These are phyloP conservation scores for Bryum argenteum DNA, from an alignment of 225 moss, liverwort and hornwort genomes.

Conservation along the genomic window DNA sequence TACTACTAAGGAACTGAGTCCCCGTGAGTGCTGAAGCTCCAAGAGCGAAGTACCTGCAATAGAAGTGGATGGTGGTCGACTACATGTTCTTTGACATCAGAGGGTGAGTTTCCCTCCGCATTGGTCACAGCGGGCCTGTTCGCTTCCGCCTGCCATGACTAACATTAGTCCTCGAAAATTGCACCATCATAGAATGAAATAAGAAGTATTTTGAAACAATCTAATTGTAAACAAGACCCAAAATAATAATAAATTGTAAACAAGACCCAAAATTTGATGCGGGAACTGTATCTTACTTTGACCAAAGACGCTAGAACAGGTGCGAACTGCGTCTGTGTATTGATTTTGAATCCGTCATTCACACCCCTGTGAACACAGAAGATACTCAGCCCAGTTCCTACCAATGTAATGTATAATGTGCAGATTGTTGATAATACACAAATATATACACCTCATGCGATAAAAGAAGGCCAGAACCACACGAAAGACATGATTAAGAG, in stretches of 20 bases:
- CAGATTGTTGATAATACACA: constrained; percentile 13
- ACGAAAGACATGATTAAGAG: neutral
- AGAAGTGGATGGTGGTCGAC: constrained; percentile 77
- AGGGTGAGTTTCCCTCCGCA: constrained; percentile 33
- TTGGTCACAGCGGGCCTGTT: constrained; percentile 48
- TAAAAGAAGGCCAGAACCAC: neutral
- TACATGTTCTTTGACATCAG: constrained; percentile 40
- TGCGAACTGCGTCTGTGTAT: constrained; percentile 87
- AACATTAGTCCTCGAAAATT: constrained; percentile 12
- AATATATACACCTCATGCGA: constrained; percentile 1
- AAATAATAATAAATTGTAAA: neutral
- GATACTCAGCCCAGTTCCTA: constrained; percentile 29
- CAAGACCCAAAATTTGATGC: constrained; percentile 9
- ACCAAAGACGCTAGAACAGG: constrained; percentile 90
- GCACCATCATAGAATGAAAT: neutral
- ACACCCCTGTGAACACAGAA: constrained; percentile 55
- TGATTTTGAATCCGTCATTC: constrained; percentile 86
- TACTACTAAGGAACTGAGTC: constrained; percentile 9
- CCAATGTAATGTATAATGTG: constrained; percentile 9
- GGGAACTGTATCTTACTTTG: constrained; percentile 60
- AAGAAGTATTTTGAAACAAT: neutral
- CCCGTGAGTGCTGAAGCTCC: constrained; percentile 5
- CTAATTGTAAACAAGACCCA: neutral
- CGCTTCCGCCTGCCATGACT: constrained; percentile 64
- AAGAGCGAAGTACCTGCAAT: constrained; percentile 52